Conservation (phyloP, 1,139 yeast genomes). For the Zygosaccharomyces sapae region DNA sequence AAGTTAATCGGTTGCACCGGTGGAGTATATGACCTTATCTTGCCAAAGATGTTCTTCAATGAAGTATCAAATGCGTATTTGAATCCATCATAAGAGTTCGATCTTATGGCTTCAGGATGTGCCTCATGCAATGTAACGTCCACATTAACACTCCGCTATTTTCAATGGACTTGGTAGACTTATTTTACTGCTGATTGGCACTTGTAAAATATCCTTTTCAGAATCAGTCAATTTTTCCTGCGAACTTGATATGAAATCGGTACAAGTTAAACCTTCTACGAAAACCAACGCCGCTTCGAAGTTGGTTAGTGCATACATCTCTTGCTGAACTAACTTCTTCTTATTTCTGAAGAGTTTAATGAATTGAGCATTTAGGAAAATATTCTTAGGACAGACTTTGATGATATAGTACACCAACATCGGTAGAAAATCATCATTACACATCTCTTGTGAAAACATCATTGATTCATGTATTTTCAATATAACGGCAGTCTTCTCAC, state of each 20-base stretch:
- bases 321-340: slow-evolving; percentile 45
- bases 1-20: slow-evolving; percentile 18
- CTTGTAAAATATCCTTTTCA: slow-evolving; percentile 19
- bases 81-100: slow-evolving; percentile 28
- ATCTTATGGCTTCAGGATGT: slow-evolving; percentile 16
- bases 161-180: slow-evolving; percentile 16
- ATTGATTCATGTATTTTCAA: slow-evolving; percentile 30
- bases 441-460: slow-evolving; percentile 23
- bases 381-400: slow-evolving; percentile 40
- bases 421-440: slow-evolving; percentile 52
- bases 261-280: slow-evolving; percentile 45
- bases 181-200: slow-evolving; percentile 21
- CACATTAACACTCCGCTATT: neutral
- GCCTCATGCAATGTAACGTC: slow-evolving; percentile 8
- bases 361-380: slow-evolving; percentile 50
- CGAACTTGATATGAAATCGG: slow-evolving; percentile 38
- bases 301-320: slow-evolving; percentile 57
- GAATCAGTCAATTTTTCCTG: slow-evolving; percentile 16
- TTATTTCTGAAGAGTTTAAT: slow-evolving; percentile 55
- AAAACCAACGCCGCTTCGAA: slow-evolving; percentile 60
- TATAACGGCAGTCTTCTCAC: slow-evolving; percentile 28
- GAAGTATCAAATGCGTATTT: slow-evolving; percentile 31
- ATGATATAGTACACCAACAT: slow-evolving; percentile 49
- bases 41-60: slow-evolving; percentile 30
- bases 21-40: slow-evolving; percentile 33